Base-by-base conservation (phyloP, 768 basidiomycete species). In the Amanita muscaria region DNA sequence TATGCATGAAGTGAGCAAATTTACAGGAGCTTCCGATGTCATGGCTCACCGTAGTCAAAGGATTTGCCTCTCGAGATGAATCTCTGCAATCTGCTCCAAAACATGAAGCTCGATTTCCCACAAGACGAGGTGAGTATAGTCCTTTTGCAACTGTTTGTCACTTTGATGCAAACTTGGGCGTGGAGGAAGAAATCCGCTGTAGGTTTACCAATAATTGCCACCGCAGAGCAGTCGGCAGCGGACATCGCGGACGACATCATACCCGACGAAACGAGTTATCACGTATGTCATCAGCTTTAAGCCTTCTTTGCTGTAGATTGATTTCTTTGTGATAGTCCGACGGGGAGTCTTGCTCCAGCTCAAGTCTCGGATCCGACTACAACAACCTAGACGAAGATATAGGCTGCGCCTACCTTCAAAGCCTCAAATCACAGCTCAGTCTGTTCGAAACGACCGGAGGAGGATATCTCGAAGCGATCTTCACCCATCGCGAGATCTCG, bases 391-490 rank as follows among this genome's bases (percentile, higher is more conserved):
- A 48, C 56, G 62, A 62, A 49, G 44, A 55, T 44, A 68, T 65
- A 63, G 80, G 77, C 49, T 82, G 80, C 69, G 76, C 70, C 41
- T 80, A 76, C 59, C 73, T 83, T 38, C 74, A 75, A 58, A 64
- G 71, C 51, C 70, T 82, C 52, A 74, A 73, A 53, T 67, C 68
- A 44, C 79, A 78, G 47, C 58, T 82, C 60, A 73, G 70, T 53
- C 66, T 60, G 34, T 74, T 64, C 49, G 59, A 59, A 44, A 85
- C 80, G 44, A 82, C 80, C 37, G 71, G 74, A 64, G 84, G 83
- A 53, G 83, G 75, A 47, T 88, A 86, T 56, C 74, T 88, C 61
- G 85, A 88, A 56, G 70, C 74, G 41, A 79, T 88, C 54, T 83
- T 86, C 62, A 77, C 78, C 0, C 85, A 88, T 64, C 83, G 85